Percentiles rank a stretch among this genome's conserved stretches.
phyloP scores from a whole-genome alignment of 768 basidiomycete species.

The Russula ochroleuca region DNA sequence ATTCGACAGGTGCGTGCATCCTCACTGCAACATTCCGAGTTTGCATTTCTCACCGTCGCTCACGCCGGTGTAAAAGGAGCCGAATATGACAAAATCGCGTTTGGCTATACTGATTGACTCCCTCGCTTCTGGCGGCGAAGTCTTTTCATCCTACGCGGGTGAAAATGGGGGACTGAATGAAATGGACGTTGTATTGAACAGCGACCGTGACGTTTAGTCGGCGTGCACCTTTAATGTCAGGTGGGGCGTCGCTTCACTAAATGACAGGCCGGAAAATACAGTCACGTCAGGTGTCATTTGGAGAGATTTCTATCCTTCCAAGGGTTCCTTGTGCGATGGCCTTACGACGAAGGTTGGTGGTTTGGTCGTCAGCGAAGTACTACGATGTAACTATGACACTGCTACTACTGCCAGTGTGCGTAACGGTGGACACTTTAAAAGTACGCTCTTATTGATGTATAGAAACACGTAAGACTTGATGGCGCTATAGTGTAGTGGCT shows the following conservation, averaged over 20 bases:
- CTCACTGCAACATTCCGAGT: not conserved
- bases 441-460: not conserved
- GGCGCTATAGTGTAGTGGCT: conserved; percentile 28
- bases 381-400: no score
- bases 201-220: conserved; percentile 6
- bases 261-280: not conserved
- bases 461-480: accelerated
- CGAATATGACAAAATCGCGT: conserved; percentile 61
- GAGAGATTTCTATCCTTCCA: not conserved
- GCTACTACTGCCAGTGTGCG: no score
- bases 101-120: conserved; percentile 78
- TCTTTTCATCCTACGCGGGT: conserved; percentile 44
- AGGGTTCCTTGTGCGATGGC: not conserved
- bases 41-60: conserved; percentile 7
- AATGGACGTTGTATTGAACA: conserved; percentile 67
- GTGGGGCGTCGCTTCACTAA: no score
- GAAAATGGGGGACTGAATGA: conserved; percentile 48
- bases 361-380: no score
- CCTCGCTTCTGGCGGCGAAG: conserved; percentile 70
- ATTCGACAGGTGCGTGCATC: conserved; percentile 61
- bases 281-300: not conserved
- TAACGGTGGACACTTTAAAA: no score
- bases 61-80: conserved; percentile 43
- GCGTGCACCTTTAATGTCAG: not conserved
- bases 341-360: no score